These are phyloP conservation scores for Tricladium varicosporioides DNA, from an alignment of 2,329 filamentous ascomycete species.

Conservation along the genomic window DNA sequence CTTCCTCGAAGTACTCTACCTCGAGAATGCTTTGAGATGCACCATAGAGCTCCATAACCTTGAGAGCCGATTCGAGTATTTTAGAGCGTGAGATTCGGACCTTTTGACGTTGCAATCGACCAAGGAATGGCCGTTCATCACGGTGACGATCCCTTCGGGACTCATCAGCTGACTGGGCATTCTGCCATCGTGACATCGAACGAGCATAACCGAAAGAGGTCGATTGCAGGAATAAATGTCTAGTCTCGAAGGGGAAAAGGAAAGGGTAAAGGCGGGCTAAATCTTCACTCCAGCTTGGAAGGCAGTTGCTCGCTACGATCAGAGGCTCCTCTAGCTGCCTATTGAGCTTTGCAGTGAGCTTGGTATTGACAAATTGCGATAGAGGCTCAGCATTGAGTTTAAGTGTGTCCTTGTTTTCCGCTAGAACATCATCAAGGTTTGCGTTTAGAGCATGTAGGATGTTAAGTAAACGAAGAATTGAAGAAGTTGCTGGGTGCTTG, in stretches of 20 bases:
- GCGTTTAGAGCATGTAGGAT: conserved; percentile 91
- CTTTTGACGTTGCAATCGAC: conserved; percentile 90
- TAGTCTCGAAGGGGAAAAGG: conserved; percentile 95
- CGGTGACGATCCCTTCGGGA: conserved; percentile 75
- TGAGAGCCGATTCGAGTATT: conserved; percentile 93
- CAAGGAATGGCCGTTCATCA: conserved; percentile 88
- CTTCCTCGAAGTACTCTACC: conserved; percentile 98
- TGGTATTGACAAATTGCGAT: conserved; percentile 96
- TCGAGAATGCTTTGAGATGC: conserved; percentile 95
- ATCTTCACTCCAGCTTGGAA: conserved; percentile 95
- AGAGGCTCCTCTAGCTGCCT: conserved; percentile 94
- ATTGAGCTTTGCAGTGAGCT: conserved; percentile 95
- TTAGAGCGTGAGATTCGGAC: conserved; percentile 95
- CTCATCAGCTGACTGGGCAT: conserved; percentile 78
- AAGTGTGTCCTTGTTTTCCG: conserved; percentile 69
- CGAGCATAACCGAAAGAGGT: conserved; percentile 97
- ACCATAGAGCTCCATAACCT: conserved; percentile 98
- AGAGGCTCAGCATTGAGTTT: conserved; percentile 78
- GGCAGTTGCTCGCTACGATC: conserved; percentile 93
- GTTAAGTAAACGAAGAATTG: conserved; percentile 82
- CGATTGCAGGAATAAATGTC: conserved; percentile 94
- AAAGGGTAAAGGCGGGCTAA: conserved; percentile 92
- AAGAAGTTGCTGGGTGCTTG: conserved; percentile 80
- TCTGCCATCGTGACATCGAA: conserved; percentile 98
- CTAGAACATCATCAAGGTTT: conserved; percentile 86